A percentile compares a stretch with the other conserved stretches of the same genome.
Conservation (phyloP, 83 land plant genomes). For the Diphasiastrum complanatum region DNA sequence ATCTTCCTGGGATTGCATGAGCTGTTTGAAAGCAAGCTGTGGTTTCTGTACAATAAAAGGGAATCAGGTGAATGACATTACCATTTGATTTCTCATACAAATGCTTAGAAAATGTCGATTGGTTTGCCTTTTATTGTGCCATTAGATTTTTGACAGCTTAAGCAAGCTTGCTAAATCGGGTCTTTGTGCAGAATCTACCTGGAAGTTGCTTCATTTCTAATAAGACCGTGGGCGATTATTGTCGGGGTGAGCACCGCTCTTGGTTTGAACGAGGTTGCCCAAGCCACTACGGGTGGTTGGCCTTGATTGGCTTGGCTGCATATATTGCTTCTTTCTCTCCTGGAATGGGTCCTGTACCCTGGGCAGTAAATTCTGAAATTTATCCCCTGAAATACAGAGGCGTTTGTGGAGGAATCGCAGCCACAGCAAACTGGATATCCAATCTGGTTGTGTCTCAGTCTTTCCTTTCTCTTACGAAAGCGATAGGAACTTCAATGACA, state of each 20-base stretch:
- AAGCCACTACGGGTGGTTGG: slow-evolving; percentile 23
- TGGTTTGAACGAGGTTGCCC: slow-evolving; percentile 21
- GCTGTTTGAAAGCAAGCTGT: slow-evolving; percentile 10
- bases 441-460: slow-evolving; percentile 16
- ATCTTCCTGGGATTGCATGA: slow-evolving; percentile 9
- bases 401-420: slow-evolving; percentile 20
- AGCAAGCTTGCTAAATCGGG: neutral
- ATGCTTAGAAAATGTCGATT: neutral
- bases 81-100: neutral
- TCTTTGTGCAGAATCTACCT: slow-evolving; percentile 13
- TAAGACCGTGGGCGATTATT: slow-evolving; percentile 1
- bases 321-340: slow-evolving; percentile 22
- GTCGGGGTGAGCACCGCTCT: neutral
- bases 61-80: neutral
- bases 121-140: neutral
- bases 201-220: slow-evolving; percentile 17
- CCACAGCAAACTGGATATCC: slow-evolving; percentile 22
- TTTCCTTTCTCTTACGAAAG: slow-evolving; percentile 20
- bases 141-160: neutral
- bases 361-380: slow-evolving; percentile 26
- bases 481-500: slow-evolving; percentile 16
- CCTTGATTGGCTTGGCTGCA: slow-evolving; percentile 14
- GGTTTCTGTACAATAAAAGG: neutral
- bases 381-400: slow-evolving; percentile 16
- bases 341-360: slow-evolving; percentile 28